These are phyloP conservation scores for Tylopilus sp. DNA, from an alignment of 1,284 basidiomycete species.

Conservation along the genomic window DNA sequence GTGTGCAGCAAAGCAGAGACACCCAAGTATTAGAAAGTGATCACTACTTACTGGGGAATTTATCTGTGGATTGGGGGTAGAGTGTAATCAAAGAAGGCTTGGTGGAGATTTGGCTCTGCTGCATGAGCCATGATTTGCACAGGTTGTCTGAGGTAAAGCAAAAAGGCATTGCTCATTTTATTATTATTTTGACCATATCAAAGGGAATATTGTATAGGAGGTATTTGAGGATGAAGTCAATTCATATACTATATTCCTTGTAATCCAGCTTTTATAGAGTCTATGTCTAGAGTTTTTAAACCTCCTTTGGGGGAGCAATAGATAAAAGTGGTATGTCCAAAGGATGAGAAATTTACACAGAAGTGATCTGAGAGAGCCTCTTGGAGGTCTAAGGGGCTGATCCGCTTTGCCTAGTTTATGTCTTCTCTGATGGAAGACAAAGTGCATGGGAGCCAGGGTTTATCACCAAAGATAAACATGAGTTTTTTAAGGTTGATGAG, in stretches of 20 bases:
- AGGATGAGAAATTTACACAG: neutral
- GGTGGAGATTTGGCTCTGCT: neutral
- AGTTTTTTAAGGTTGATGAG: neutral
- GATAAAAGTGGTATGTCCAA: neutral
- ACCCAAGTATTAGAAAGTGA: neutral
- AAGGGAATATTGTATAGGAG: too few relatives aligned
- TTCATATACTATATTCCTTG: neutral
- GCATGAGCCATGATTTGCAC: neutral
- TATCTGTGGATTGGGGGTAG: too few relatives aligned
- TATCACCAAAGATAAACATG: conserved; percentile 1
- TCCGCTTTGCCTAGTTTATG: neutral
- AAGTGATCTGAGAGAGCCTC: neutral
- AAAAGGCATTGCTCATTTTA: too few relatives aligned
- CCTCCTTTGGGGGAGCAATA: neutral
- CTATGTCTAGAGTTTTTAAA: neutral
- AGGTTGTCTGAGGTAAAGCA: neutral
- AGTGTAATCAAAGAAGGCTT: too few relatives aligned
- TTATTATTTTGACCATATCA: too few relatives aligned
- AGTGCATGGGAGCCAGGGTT: conserved; percentile 7
- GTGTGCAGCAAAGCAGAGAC: neutral
- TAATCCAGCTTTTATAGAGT: neutral
- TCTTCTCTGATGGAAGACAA: neutral
- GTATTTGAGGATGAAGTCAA: neutral
- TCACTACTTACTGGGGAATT: too few relatives aligned
- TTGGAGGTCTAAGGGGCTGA: neutral